Evolutionary conservation across 202 grass and related monocot species (phyloP).

Genomic region (Dendrocalamus latiflorus): DNA sequence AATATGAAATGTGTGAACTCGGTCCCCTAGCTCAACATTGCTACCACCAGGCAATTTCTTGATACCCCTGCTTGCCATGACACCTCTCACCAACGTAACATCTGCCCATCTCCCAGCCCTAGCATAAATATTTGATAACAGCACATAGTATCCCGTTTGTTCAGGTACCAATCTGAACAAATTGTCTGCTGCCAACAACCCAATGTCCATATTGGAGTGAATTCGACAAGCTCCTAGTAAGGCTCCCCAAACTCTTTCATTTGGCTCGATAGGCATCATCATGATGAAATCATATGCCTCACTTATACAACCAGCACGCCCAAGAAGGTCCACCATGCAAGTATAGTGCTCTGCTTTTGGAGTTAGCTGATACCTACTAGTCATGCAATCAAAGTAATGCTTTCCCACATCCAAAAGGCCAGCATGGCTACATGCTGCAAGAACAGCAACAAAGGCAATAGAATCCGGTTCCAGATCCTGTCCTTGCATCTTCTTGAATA

Average conservation of each 20-base stretch:
- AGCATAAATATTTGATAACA: no score
- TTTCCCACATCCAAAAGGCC: conserved; percentile 61
- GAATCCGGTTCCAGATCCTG: conserved; percentile 52
- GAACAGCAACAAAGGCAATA: conserved; percentile 71
- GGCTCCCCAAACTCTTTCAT: conserved; percentile 76
- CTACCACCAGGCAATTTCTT: no score
- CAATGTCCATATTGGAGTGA: conserved; percentile 79
- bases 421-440: conserved; percentile 70
- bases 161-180: no score
- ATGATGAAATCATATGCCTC: conserved; percentile 76
- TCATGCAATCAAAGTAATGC: conserved; percentile 57
- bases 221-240: conserved; percentile 65
- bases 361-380: conserved; percentile 45
- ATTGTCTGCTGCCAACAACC: no score
- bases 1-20: no score
- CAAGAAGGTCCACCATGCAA: conserved; percentile 78
- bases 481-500: conserved; percentile 65
- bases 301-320: conserved; percentile 53
- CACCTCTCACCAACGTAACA: no score
- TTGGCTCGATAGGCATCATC: conserved; percentile 56
- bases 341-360: conserved; percentile 68
- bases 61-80: no score
- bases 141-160: no score
- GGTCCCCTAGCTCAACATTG: no score
- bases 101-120: no score